Evolutionary conservation across 768 basidiomycete genomes (phyloP).

Genomic region (Rossbeevera mucosa): DNA sequence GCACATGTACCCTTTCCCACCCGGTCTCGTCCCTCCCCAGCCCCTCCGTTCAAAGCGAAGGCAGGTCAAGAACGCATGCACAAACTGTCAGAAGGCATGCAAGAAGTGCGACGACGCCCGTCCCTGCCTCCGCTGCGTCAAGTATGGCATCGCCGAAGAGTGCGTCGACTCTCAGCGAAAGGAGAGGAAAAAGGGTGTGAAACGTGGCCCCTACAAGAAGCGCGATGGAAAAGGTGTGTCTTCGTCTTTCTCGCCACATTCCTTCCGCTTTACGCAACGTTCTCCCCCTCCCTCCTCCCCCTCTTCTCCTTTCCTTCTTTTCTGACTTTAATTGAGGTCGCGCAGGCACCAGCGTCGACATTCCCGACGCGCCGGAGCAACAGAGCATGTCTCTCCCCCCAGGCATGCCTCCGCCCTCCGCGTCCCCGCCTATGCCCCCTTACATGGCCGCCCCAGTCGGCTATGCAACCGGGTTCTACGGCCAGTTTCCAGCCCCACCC

Average conservation of each 20-base stretch:
- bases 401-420: conserved; percentile 38
- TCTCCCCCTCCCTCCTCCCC: not conserved
- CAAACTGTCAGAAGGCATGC: conserved; percentile 86
- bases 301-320: conserved; percentile 17
- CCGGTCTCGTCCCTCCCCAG: conserved; percentile 41
- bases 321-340: conserved; percentile 52
- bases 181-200: conserved; percentile 85
- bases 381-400: conserved; percentile 41
- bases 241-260: conserved; percentile 28
- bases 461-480: conserved; percentile 52
- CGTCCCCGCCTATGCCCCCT: conserved; percentile 44
- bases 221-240: conserved; percentile 83
- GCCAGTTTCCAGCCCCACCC: conserved; percentile 48
- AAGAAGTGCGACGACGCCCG: conserved; percentile 91
- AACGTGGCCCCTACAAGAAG: conserved; percentile 91
- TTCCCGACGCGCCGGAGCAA: conserved; percentile 40
- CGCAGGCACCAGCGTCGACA: conserved; percentile 53
- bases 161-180: conserved; percentile 90
- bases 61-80: conserved; percentile 90
- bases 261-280: conserved; percentile 17
- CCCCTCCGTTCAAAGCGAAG: conserved; percentile 70
- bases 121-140: conserved; percentile 89
- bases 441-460: conserved; percentile 50
- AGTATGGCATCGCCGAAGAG: conserved; percentile 82
- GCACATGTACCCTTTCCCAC: conserved; percentile 69